phyloP scores from a whole-genome alignment of 768 basidiomycete species.

The Rhodotorula babjevae region DNA sequence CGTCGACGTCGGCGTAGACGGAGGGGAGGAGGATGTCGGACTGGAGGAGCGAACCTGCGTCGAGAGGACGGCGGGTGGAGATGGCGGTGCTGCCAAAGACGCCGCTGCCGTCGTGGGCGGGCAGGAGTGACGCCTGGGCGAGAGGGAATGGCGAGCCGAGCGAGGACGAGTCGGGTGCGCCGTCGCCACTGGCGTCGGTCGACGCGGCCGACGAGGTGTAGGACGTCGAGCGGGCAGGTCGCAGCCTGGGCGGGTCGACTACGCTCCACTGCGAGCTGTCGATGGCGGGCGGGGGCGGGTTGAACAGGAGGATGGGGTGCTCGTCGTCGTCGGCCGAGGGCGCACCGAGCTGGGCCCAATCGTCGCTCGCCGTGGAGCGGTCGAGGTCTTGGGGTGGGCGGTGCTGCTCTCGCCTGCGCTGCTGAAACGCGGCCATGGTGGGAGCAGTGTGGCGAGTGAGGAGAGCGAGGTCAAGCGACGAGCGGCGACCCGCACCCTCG shows the following conservation, averaged over 20 bases:
- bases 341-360: background rate
- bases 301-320: background rate
- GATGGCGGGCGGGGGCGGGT: background rate
- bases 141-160: background rate
- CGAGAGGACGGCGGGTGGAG: background rate
- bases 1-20: background rate
- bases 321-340: background rate
- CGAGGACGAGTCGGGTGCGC: background rate
- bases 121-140: background rate
- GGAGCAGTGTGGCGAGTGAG: background rate
- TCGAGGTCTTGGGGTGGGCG: too few relatives aligned
- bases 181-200: background rate
- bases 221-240: background rate
- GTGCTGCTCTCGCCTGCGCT: background rate
- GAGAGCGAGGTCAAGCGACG: background rate
- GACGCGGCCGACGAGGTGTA: background rate
- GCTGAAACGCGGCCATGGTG: slow-evolving; percentile 3
- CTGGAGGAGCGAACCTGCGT: background rate
- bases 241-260: too few relatives aligned
- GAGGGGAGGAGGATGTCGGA: background rate
- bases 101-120: background rate
- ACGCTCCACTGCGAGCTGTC: background rate
- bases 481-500: too few relatives aligned
- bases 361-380: background rate
- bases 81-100: background rate